Percentiles rank a stretch among this genome's conserved stretches.
These are phyloP conservation scores for Debaryomyces nepalensis DNA, from an alignment of 1,139 yeast genomes.

Conservation along the genomic window DNA sequence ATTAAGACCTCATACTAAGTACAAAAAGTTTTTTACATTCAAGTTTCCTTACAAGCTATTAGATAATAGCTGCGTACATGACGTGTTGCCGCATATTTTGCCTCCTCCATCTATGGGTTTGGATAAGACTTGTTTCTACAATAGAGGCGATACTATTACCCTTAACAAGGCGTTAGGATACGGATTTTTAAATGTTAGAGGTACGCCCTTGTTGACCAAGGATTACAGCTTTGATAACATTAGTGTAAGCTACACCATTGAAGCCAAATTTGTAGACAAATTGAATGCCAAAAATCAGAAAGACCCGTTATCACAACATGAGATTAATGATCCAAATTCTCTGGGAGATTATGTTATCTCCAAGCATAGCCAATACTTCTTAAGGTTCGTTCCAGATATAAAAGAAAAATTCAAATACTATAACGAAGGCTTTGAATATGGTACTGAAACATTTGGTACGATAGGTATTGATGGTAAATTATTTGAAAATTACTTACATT, in stretches of 20 bases:
- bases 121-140: constrained; percentile 48
- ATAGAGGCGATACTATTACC: constrained; percentile 39
- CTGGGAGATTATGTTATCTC: constrained; percentile 44
- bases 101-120: constrained; percentile 73
- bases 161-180: constrained; percentile 51
- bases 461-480: constrained; percentile 45
- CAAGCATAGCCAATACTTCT: constrained; percentile 41
- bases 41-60: constrained; percentile 61
- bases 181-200: constrained; percentile 44
- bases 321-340: constrained; percentile 43
- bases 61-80: constrained; percentile 61
- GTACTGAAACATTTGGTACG: constrained; percentile 32
- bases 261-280: constrained; percentile 49
- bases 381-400: constrained; percentile 48
- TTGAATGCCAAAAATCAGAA: constrained; percentile 30
- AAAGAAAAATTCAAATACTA: constrained; percentile 35
- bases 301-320: constrained; percentile 38
- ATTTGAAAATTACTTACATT: constrained; percentile 29
- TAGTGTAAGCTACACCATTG: constrained; percentile 49
- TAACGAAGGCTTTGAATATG: constrained; percentile 30
- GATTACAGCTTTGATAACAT: constrained; percentile 49
- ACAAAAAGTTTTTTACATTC: constrained; percentile 68
- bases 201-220: constrained; percentile 48
- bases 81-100: constrained; percentile 54
- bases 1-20: constrained; percentile 53